Percentiles rank a stretch among this genome's conserved stretches.
These are phyloP conservation scores for Dactylellina parvicollis DNA, from an alignment of 2,329 filamentous ascomycete genomes.

Conservation along the genomic window DNA sequence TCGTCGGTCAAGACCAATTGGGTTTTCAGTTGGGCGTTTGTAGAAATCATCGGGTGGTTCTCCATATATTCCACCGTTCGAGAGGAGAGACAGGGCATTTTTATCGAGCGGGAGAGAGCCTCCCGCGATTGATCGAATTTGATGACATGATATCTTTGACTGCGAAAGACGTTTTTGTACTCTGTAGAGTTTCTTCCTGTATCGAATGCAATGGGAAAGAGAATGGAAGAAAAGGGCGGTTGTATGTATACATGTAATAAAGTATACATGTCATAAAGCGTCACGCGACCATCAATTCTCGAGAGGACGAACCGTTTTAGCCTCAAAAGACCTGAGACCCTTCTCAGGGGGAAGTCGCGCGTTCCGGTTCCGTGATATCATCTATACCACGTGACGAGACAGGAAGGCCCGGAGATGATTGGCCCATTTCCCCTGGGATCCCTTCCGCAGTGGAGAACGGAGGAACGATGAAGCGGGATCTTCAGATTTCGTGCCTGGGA, in stretches of 20 bases:
- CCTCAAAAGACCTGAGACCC: slow-evolving; percentile 15
- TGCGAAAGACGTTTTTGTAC: neutral
- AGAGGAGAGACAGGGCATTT: slow-evolving; percentile 43
- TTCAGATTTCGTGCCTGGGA: slow-evolving; percentile 36
- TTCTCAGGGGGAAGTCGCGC: slow-evolving; percentile 13
- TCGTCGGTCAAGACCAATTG: slow-evolving; percentile 47
- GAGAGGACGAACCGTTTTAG: slow-evolving; percentile 15
- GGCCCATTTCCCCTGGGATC: slow-evolving; percentile 8
- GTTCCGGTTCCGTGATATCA: slow-evolving; percentile 6
- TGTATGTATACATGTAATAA: neutral
- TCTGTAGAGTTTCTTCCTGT: neutral
- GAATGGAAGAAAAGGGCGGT: neutral
- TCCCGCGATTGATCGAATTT: neutral
- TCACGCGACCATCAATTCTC: slow-evolving; percentile 2
- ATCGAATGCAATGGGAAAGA: neutral
- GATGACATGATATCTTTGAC: neutral
- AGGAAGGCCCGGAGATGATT: slow-evolving; percentile 9
- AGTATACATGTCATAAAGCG: neutral
- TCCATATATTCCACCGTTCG: slow-evolving; percentile 44
- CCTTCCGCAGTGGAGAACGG: slow-evolving; percentile 17
- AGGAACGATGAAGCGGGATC: slow-evolving; percentile 30
- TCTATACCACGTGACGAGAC: slow-evolving; percentile 13
- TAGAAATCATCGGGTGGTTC: slow-evolving; percentile 50
- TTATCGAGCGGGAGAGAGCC: slow-evolving; percentile 41
- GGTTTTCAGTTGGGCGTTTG: slow-evolving; percentile 50